Evolutionary conservation across 108 stramenopile genomes (phyloP).

Genomic region (Chaetoceros muelleri): DNA sequence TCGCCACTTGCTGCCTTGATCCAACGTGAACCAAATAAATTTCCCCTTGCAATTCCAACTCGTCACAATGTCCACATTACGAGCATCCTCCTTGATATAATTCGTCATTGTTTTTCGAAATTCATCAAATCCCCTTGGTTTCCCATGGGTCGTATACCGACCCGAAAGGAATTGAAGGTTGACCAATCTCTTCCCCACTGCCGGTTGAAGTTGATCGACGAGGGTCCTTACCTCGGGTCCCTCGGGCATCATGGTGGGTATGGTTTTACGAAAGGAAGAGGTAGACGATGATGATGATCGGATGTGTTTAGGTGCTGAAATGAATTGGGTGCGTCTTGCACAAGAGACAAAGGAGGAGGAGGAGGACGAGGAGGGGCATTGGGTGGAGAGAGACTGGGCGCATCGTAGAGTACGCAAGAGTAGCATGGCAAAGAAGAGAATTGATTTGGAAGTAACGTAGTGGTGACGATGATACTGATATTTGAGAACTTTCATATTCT

Average conservation of each 20-base stretch:
- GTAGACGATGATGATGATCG: too few species aligned
- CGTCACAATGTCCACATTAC: conserved; percentile 36
- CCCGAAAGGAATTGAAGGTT: conserved; percentile 66
- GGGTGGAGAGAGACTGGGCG: too few species aligned
- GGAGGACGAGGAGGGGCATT: too few species aligned
- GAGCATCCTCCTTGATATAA: conserved; percentile 2
- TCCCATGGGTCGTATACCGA: conserved; percentile 51
- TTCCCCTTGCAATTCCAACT: conserved; percentile 76
- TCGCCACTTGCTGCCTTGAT: conserved; percentile 24
- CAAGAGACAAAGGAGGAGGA: too few species aligned
- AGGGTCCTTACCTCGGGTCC: conserved; percentile 78
- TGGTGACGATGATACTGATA: too few species aligned
- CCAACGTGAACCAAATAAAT: conserved; percentile 67
- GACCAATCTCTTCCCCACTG: conserved; percentile 48
- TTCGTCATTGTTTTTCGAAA: conserved; percentile 73
- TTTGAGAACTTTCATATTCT: too few species aligned
- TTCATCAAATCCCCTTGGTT: conserved; percentile 54
- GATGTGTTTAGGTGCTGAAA: too few species aligned
- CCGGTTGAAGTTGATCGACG: conserved; percentile 62
- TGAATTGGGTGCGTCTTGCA: too few species aligned
- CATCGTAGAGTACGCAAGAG: too few species aligned
- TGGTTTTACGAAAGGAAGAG: conserved; percentile 10
- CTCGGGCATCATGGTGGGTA: conserved; percentile 76
- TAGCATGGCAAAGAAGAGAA: too few species aligned
- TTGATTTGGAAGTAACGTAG: too few species aligned